Conservation (phyloP, 345 rosid species). For the Bretschneidera sinensis region DNA sequence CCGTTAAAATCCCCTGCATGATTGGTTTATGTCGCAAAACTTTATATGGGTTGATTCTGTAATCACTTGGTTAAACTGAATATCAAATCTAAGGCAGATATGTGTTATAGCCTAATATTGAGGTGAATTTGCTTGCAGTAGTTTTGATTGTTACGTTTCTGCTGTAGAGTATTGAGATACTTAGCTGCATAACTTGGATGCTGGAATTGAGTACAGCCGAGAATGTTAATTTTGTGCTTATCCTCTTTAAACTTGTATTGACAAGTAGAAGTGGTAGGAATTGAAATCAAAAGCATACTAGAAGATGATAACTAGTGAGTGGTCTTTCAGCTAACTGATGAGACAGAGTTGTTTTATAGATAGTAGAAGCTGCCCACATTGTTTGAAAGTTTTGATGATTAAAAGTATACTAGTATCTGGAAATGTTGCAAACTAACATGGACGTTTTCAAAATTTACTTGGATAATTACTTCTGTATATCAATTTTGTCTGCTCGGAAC, state of each 20-base stretch:
- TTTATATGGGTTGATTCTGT: too few species aligned
- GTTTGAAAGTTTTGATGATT: not conserved
- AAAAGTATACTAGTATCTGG: conserved; percentile 6
- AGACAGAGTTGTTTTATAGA: not conserved
- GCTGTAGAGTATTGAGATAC: not conserved
- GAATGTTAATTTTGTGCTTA: not conserved
- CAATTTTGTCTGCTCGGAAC: not conserved
- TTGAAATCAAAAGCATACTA: not conserved
- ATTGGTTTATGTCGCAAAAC: too few species aligned
- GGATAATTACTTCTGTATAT: conserved; percentile 2
- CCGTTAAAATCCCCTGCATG: not conserved
- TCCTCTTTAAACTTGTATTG: too few species aligned
- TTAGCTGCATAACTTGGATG: conserved; percentile 10
- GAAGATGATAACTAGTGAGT: not conserved
- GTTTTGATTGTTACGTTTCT: not conserved
- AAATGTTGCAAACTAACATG: not conserved
- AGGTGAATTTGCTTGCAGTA: not conserved
- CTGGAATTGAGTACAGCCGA: not conserved
- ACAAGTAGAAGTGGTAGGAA: too few species aligned
- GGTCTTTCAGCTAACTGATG: not conserved
- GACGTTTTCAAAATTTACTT: conserved; percentile 1
- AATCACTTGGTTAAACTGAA: not conserved
- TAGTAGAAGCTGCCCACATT: not conserved
- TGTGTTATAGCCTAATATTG: conserved; percentile 10
- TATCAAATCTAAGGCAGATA: conserved; percentile 3